These are phyloP conservation scores for Buxus sempervirens DNA, from an alignment of 164 flowering plant species.

Conservation along the genomic window DNA sequence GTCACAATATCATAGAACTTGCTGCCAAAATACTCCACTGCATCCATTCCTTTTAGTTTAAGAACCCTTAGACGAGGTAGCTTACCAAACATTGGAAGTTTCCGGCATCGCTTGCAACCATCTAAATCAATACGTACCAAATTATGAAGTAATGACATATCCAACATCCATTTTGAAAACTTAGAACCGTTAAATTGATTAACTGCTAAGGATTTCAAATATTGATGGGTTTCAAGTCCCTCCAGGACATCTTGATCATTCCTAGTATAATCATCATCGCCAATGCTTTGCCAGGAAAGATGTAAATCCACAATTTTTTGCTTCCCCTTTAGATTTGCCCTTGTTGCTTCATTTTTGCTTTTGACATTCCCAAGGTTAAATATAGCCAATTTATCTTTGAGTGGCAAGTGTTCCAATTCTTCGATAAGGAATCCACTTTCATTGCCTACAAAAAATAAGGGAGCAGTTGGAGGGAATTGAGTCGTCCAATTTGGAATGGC, in stretches of 20 bases:
- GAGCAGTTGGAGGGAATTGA: slow-evolving; percentile 17
- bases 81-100: slow-evolving; percentile 19
- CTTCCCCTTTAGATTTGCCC: slow-evolving; percentile 6
- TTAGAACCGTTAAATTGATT: neutral
- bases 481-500: neutral
- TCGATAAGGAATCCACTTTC: neutral
- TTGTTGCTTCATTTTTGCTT: slow-evolving; percentile 1
- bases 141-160: neutral
- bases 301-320: neutral
- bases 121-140: slow-evolving; percentile 1
- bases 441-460: slow-evolving; percentile 5
- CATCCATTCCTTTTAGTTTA: neutral
- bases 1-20: neutral
- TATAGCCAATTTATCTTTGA: slow-evolving; percentile 1
- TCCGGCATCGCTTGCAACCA: neutral
- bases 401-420: neutral
- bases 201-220: slow-evolving; percentile 7
- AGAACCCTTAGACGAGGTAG: slow-evolving; percentile 17
- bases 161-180: slow-evolving; percentile 13
- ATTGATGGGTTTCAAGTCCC: slow-evolving; percentile 2
- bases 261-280: neutral
- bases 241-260: slow-evolving; percentile 13
- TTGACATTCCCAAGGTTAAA: slow-evolving; percentile 2
- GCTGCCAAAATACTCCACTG: slow-evolving; percentile 13
- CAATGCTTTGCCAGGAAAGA: neutral